Conservation (phyloP, 768 basidiomycete genomes). For the Cystobasidium onofrii region DNA sequence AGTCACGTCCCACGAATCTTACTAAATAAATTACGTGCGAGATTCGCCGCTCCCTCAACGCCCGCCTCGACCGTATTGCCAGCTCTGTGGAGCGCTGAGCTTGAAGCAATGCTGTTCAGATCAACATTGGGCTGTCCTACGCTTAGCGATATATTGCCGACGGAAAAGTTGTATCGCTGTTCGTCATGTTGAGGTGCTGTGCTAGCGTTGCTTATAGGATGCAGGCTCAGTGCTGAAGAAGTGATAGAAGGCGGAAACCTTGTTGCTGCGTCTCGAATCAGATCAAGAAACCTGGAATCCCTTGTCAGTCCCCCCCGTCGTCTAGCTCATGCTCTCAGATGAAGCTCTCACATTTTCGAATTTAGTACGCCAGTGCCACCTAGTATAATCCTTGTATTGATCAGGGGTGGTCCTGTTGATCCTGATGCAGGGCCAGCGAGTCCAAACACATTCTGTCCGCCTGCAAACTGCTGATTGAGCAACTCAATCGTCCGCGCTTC, state of each 20-base stretch:
- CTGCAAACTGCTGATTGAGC: conserved; percentile 65
- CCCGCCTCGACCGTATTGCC: conserved; percentile 25
- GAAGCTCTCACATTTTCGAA: conserved; percentile 63
- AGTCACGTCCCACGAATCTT: background rate
- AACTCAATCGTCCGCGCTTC: conserved; percentile 78
- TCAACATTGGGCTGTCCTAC: conserved; percentile 25
- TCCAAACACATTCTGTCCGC: conserved; percentile 31
- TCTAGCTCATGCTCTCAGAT: no score
- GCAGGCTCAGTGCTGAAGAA: conserved; percentile 53
- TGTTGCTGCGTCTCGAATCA: conserved; percentile 62
- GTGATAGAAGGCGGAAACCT: conserved; percentile 46
- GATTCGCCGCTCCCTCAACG: conserved; percentile 17
- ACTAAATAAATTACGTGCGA: conserved; percentile 12
- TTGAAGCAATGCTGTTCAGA: conserved; percentile 10
- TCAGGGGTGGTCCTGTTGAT: background rate
- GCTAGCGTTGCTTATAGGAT: background rate
- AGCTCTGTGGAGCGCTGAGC: background rate
- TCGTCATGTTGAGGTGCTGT: background rate
- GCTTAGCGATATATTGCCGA: conserved; percentile 60
- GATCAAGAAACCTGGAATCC: conserved; percentile 66
- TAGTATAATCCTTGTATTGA: conserved; percentile 60
- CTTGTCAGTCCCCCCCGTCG: background rate
- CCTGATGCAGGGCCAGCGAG: background rate
- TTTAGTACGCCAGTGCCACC: conserved; percentile 95
- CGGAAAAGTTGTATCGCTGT: conserved; percentile 60